phyloP scores from a whole-genome alignment of 768 basidiomycete genomes.

The Trametopsis cervina region DNA sequence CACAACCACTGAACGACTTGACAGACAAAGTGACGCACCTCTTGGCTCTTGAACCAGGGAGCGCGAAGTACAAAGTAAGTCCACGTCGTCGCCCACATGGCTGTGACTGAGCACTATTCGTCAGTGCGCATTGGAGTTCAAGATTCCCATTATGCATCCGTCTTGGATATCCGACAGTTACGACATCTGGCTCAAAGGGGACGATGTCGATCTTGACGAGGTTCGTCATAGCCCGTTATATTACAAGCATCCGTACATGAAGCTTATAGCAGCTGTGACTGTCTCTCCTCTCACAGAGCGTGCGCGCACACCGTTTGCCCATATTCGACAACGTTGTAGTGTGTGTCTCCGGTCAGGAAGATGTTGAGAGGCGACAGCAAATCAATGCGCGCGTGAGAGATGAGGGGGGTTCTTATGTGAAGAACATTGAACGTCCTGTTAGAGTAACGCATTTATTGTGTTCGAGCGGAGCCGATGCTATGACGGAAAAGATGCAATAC shows the following conservation, averaged over 20 bases:
- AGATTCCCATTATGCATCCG: conserved; percentile 72
- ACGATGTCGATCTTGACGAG: conserved; percentile 63
- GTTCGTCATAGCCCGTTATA: conserved; percentile 36
- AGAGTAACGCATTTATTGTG: conserved; percentile 84
- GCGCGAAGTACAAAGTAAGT: conserved; percentile 76
- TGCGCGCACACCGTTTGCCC: conserved; percentile 56
- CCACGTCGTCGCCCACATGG: neutral
- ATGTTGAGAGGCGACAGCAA: conserved; percentile 48
- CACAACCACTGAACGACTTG: conserved; percentile 57
- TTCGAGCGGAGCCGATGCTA: conserved; percentile 46
- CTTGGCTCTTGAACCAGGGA: conserved; percentile 71
- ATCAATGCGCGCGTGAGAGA: conserved; percentile 55
- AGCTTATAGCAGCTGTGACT: neutral
- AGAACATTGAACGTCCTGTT: conserved; percentile 71
- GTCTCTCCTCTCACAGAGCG: conserved; percentile 35
- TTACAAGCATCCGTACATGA: neutral
- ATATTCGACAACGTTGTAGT: conserved; percentile 67
- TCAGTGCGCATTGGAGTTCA: conserved; percentile 77
- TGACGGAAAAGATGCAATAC: conserved; percentile 70
- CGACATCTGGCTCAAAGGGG: conserved; percentile 70
- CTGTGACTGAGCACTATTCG: neutral
- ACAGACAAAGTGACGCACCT: conserved; percentile 88
- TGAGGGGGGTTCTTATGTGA: conserved; percentile 64
- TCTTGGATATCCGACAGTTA: conserved; percentile 75
- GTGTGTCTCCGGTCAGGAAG: conserved; percentile 70